Evolutionary conservation across 148 eudicot genomes (phyloP).

Genomic region (Dysphania ambrosioides): DNA sequence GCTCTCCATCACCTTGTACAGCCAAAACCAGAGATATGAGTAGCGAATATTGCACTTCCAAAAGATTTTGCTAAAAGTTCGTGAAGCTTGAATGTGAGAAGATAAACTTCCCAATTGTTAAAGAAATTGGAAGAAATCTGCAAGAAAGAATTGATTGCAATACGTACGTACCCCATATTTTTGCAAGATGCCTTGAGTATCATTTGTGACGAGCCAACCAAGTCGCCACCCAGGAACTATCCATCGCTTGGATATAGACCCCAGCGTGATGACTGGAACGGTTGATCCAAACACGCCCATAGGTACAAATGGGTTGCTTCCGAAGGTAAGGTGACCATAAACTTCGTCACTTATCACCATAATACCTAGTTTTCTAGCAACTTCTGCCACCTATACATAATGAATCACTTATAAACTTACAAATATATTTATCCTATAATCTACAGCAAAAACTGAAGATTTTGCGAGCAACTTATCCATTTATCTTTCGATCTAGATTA

Average conservation of each 20-base stretch:
- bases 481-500: no score
- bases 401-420: no score
- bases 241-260: slow-evolving; percentile 80
- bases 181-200: slow-evolving; percentile 46
- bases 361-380: slow-evolving; percentile 67
- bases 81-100: no score
- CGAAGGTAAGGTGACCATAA: slow-evolving; percentile 61
- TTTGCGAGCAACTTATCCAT: no score
- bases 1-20: slow-evolving; percentile 41
- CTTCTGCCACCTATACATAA: slow-evolving; percentile 53
- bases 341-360: slow-evolving; percentile 73
- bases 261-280: slow-evolving; percentile 60
- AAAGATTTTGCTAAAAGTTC: no score
- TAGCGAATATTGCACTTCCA: no score
- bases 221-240: slow-evolving; percentile 92
- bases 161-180: slow-evolving; percentile 43
- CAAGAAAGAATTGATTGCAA: no score
- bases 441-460: no score
- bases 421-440: no score
- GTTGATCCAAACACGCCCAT: slow-evolving; percentile 70
- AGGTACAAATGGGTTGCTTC: slow-evolving; percentile 66
- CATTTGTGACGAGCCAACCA: slow-evolving; percentile 67
- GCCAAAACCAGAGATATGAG: not conserved
- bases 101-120: no score
- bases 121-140: no score